phyloP scores from a whole-genome alignment of 2,329 filamentous ascomycete species.

The Biscogniauxia mediterranea region DNA sequence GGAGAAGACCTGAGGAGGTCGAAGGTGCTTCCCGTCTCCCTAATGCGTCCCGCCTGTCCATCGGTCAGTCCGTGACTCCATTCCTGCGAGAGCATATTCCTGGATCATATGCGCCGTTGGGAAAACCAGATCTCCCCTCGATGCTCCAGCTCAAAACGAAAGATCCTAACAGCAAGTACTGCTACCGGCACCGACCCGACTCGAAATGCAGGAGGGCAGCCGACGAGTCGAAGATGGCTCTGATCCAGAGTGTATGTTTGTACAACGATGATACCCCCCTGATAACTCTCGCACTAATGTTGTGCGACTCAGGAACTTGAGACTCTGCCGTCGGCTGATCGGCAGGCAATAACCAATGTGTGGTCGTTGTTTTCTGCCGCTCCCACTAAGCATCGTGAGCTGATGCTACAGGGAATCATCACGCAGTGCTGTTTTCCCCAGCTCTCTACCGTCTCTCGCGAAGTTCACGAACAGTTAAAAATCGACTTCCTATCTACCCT shows the following conservation, averaged over 20 bases:
- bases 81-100: constrained; percentile 92
- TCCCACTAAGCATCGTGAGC: constrained; percentile 85
- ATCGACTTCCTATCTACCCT: constrained; percentile 94
- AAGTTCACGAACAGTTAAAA: constrained; percentile 90
- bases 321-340: constrained; percentile 76
- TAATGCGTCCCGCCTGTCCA: constrained; percentile 64
- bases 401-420: constrained; percentile 96
- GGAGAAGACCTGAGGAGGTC: constrained; percentile 49
- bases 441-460: constrained; percentile 85
- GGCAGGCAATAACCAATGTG: constrained; percentile 93
- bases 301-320: constrained; percentile 67
- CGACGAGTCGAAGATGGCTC: constrained; percentile 94
- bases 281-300: constrained; percentile 8
- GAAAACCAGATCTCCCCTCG: constrained; percentile 50
- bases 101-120: constrained; percentile 78
- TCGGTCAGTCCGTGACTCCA: constrained; percentile 76
- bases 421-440: constrained; percentile 98
- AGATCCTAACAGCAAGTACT: constrained; percentile 82
- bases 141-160: constrained; percentile 39
- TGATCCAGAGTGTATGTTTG: constrained; percentile 74
- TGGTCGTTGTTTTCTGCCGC: constrained; percentile 98
- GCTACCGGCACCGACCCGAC: constrained; percentile 92
- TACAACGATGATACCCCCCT: background rate
- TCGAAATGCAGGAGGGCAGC: constrained; percentile 89
- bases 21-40: constrained; percentile 48